Evolutionary conservation across 192 early-diverging fungal species (phyloP).

Genomic region (Backusella tuberculispora): DNA sequence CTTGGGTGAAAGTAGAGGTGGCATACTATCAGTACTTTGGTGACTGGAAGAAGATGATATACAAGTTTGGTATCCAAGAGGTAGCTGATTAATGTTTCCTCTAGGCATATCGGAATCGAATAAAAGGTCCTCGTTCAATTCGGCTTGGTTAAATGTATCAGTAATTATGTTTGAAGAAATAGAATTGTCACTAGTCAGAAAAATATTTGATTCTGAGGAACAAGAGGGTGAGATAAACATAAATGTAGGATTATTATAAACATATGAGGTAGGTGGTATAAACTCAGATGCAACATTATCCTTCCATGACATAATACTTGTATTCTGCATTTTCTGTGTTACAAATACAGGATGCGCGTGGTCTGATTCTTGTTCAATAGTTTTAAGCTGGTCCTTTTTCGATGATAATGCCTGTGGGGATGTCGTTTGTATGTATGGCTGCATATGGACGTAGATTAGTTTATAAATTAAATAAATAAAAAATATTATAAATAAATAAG

Average conservation of each 20-base stretch:
- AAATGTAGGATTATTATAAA: neutral
- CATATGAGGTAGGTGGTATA: too few species aligned
- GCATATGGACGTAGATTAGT: neutral
- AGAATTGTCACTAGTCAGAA: neutral
- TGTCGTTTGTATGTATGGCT: neutral
- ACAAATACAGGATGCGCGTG: neutral
- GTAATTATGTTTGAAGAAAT: neutral
- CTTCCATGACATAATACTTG: neutral
- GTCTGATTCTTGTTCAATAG: too few species aligned
- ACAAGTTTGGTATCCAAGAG: too few species aligned
- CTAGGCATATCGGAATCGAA: too few species aligned
- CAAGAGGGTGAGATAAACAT: neutral
- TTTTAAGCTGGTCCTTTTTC: neutral
- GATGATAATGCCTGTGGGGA: neutral
- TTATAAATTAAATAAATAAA: too few species aligned
- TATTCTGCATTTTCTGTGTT: neutral
- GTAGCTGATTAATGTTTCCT: too few species aligned
- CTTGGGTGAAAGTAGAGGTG: neutral
- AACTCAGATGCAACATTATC: slow-evolving; percentile 9
- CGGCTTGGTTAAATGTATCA: neutral
- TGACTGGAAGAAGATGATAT: neutral
- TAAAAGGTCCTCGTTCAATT: neutral
- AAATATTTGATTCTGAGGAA: neutral
- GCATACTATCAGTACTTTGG: neutral
- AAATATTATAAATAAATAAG: neutral